A percentile compares a stretch with the other conserved stretches of the same genome.
phyloP scores from a whole-genome alignment of 2,329 filamentous ascomycete genomes.

The Cladophialophora chaetospira region DNA sequence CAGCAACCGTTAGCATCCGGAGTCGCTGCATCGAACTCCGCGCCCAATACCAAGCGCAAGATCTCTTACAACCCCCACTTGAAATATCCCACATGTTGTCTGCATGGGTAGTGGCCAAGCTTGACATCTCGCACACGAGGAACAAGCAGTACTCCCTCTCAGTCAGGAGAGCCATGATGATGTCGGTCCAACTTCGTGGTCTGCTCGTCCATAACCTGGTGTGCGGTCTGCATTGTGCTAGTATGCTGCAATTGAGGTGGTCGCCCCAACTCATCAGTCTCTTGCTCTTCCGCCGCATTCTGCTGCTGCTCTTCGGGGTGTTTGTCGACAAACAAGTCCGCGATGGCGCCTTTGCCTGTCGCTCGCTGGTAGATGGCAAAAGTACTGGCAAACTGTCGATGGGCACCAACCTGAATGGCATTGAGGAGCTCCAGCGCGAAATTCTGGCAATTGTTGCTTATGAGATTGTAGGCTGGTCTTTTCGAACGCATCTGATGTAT shows the following conservation, averaged over 20 bases:
- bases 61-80: too few species aligned
- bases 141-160: too few species aligned
- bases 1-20: too few species aligned
- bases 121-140: too few species aligned
- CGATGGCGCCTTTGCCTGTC: constrained; percentile 13
- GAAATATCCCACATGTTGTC: too few species aligned
- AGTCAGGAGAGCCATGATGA: too few species aligned
- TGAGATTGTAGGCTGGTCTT: constrained; percentile 18
- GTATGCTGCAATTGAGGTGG: constrained; percentile 8
- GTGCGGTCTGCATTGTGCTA: constrained; percentile 10
- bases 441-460: constrained; percentile 24
- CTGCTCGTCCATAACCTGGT: constrained; percentile 20
- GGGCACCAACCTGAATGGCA: constrained; percentile 18
- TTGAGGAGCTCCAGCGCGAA: constrained; percentile 14
- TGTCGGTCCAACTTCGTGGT: constrained; percentile 17
- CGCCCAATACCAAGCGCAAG: too few species aligned
- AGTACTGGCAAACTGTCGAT: constrained; percentile 14
- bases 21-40: too few species aligned
- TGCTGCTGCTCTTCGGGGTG: constrained; percentile 16
- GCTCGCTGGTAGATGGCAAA: constrained; percentile 20
- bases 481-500: constrained; percentile 17
- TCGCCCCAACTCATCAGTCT: constrained; percentile 1
- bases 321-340: constrained; percentile 15
- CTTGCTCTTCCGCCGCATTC: background rate
- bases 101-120: too few species aligned